phyloP scores from a whole-genome alignment of 352 stramenopile species.

The Globisporangium emineosum region DNA sequence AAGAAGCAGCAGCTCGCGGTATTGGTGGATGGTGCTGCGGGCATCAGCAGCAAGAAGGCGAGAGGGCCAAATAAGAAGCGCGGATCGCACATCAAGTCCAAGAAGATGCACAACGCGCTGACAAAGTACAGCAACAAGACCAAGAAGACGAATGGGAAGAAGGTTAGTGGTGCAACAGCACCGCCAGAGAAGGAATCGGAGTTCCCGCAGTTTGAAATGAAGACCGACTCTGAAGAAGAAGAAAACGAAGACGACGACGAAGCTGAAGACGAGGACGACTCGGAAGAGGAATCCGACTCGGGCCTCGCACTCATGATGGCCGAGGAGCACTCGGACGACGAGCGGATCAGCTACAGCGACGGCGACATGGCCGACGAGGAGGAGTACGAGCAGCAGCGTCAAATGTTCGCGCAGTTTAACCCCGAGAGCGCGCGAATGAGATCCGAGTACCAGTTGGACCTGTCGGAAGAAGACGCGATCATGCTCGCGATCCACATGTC shows the following conservation, averaged over 20 bases:
- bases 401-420: constrained; percentile 21
- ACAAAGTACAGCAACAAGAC: constrained; percentile 37
- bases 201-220: constrained; percentile 10
- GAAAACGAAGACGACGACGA: constrained; percentile 38
- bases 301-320: constrained; percentile 40
- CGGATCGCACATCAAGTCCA: constrained; percentile 30
- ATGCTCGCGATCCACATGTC: constrained; percentile 46
- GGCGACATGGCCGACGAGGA: constrained; percentile 33
- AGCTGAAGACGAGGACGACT: constrained; percentile 19
- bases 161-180: background rate
- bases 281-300: constrained; percentile 24
- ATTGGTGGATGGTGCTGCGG: background rate
- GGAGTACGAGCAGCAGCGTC: constrained; percentile 9
- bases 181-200: constrained; percentile 14
- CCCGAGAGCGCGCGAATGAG: constrained; percentile 31
- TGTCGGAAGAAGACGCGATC: constrained; percentile 43
- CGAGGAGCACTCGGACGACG: constrained; percentile 62
- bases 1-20: constrained; percentile 3
- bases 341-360: constrained; percentile 40
- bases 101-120: constrained; percentile 32
- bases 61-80: constrained; percentile 30
- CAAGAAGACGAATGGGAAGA: constrained; percentile 9
- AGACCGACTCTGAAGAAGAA: constrained; percentile 13
- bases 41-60: constrained; percentile 18
- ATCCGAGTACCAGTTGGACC: constrained; percentile 39